Conservation (phyloP, 2,329 filamentous ascomycete species). For the Clarireedia monteithiana region DNA sequence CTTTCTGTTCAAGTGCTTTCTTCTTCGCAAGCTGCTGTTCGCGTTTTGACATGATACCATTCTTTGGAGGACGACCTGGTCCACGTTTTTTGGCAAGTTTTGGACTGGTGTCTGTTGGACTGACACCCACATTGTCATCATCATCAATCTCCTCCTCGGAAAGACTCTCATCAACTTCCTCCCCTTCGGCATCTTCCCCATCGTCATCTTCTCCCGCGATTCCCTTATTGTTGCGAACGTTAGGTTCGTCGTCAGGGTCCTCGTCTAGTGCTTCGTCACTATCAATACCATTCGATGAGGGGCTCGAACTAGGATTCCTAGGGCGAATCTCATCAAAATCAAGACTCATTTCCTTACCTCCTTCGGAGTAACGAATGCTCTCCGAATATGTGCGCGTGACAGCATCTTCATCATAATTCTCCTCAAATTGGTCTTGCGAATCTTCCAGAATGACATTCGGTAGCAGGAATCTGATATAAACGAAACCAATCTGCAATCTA, state of each 20-base stretch:
- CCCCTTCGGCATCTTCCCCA: slow-evolving; percentile 19
- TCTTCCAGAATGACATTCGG: slow-evolving; percentile 56
- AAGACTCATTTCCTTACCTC: slow-evolving; percentile 61
- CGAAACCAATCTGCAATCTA: slow-evolving; percentile 58
- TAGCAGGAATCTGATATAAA: slow-evolving; percentile 61
- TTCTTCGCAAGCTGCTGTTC: slow-evolving; percentile 60
- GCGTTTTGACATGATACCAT: slow-evolving; percentile 75
- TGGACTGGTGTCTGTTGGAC: slow-evolving; percentile 15
- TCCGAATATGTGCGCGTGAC: slow-evolving; percentile 26
- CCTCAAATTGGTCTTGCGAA: slow-evolving; percentile 47
- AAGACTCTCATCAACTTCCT: slow-evolving; percentile 8
- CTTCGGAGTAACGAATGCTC: slow-evolving; percentile 42
- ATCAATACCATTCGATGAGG: slow-evolving; percentile 19
- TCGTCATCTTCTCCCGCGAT: slow-evolving; percentile 18
- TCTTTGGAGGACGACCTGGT: slow-evolving; percentile 74
- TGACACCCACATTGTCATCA: slow-evolving; percentile 9
- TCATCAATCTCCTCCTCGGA: slow-evolving; percentile 1
- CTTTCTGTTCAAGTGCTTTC: slow-evolving; percentile 38
- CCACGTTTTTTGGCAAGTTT: slow-evolving; percentile 44
- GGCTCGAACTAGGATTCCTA: slow-evolving; percentile 38
- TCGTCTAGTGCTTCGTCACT: slow-evolving; percentile 22
- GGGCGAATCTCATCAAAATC: slow-evolving; percentile 59
- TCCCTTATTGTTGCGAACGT: slow-evolving; percentile 3
- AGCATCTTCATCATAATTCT: slow-evolving; percentile 32
- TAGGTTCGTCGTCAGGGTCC: slow-evolving; percentile 29